phyloP scores from a whole-genome alignment of 129 eudicot genomes.

The Flaveria ramosissima region DNA sequence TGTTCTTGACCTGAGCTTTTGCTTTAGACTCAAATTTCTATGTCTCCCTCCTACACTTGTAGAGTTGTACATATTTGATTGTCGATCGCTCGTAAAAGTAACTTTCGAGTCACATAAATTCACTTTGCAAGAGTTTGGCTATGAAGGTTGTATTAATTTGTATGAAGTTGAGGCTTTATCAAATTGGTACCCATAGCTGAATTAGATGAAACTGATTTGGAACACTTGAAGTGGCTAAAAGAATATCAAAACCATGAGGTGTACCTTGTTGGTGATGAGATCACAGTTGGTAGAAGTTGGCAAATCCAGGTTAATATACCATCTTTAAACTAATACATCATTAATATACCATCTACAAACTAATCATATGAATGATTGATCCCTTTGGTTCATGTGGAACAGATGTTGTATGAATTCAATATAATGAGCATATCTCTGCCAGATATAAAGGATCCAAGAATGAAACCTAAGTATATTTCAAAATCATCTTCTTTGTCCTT shows the following conservation, averaged over 20 bases:
- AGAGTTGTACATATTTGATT: conserved; percentile 2
- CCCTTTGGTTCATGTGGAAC: too few relatives aligned
- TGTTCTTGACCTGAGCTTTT: conserved; percentile 21
- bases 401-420: conserved; percentile 25
- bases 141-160: conserved; percentile 16
- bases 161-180: conserved; percentile 20
- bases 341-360: neutral
- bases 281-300: neutral
- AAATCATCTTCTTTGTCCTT: neutral
- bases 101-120: conserved; percentile 25
- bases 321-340: neutral
- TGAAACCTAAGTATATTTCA: neutral
- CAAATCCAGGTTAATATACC: neutral
- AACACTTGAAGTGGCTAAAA: conserved; percentile 25
- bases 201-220: conserved; percentile 14
- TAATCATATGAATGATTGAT: too few relatives aligned
- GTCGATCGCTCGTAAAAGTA: conserved; percentile 4
- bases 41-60: conserved; percentile 16
- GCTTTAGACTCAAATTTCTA: neutral
- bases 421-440: conserved; percentile 20
- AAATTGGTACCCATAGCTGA: neutral
- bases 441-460: conserved; percentile 3
- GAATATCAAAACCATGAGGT: neutral
- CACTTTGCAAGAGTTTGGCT: conserved; percentile 14
- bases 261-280: conserved; percentile 18